Evolutionary conservation across 345 rosid species (phyloP), one percentile per base, ranked within the genome.

Genomic region (Lepidium africanum): DNA sequence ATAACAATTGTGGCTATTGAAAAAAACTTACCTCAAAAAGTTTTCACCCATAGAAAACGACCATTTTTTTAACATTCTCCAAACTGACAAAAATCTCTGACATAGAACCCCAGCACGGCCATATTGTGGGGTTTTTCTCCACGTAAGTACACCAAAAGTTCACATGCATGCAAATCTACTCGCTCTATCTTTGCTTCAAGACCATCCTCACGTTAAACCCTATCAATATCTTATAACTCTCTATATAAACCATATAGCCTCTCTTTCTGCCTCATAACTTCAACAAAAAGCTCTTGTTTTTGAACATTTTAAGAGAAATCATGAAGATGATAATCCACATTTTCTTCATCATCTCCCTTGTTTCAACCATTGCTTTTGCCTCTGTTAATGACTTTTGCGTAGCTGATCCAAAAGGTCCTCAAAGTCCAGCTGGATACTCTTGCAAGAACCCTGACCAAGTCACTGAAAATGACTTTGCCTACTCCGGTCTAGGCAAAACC

Each of bases 381-480:
- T 71, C 85, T 0, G 86, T 82, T 56, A 82, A 76, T 38, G 97
- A 91, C 76, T 91, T 86, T 69, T 91, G 96, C 37, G 97, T 91
- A 3, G 97, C 71, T 35, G 91, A 88, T 69, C 69, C 83, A 4
- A 21, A 47, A 0, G 78, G 46, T 25, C 81, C 91, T 7, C 86
- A 86, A 25, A 60, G 79, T 41, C 97, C 96, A 17, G 59, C 93
- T 33, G 97, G 97, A 5, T 88, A 78, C 77, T 50, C 82, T 27
- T 91, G 96, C 90, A 89, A 80, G 84, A 77, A 72, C 69, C 47
- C 74, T 14, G 79, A 68, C 5, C 57, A 39, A n/a, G 85, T 89
- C 65, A 83, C 83, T 0, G 87, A 61, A 5, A 43, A 80, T n/a
- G 96, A 91, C 58, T 91, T 91, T 10, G 84, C 77, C 35, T 91